phyloP scores from a whole-genome alignment of 2,329 filamentous ascomycete genomes.

The Lithohypha guttulata region DNA sequence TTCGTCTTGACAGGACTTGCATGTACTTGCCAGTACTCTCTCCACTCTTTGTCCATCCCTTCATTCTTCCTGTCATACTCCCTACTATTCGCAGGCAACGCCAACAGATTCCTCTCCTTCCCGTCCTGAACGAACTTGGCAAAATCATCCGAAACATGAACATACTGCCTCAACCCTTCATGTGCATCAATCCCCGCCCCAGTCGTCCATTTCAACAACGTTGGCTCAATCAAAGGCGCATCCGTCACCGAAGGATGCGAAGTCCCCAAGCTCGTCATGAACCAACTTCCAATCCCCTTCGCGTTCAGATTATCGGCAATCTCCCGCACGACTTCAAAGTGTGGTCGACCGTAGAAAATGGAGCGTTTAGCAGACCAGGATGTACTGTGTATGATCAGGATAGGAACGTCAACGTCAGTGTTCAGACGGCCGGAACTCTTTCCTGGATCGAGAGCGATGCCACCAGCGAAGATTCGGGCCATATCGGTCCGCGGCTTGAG shows the following conservation, averaged over 20 bases:
- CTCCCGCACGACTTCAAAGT: conserved; percentile 53
- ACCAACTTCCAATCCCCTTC: conserved; percentile 38
- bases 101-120: conserved; percentile 39
- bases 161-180: conserved; percentile 50
- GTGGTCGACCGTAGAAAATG: conserved; percentile 52
- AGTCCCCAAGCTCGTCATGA: conserved; percentile 43
- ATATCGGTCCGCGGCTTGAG: conserved; percentile 25
- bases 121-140: conserved; percentile 38
- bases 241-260: conserved; percentile 57
- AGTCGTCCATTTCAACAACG: conserved; percentile 50
- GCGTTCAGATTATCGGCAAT: conserved; percentile 40
- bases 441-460: conserved; percentile 54
- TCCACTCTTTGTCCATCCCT: background rate
- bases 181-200: conserved; percentile 48
- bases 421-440: conserved; percentile 55
- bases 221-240: conserved; percentile 53
- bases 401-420: conserved; percentile 45
- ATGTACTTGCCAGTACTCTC: conserved; percentile 15
- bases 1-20: conserved; percentile 12
- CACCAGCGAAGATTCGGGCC: conserved; percentile 41
- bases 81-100: conserved; percentile 33
- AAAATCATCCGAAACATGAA: conserved; percentile 49
- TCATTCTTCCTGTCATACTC: conserved; percentile 15
- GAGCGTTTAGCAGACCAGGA: conserved; percentile 50
- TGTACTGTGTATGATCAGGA: conserved; percentile 53